phyloP scores from a whole-genome alignment of 257 asterid species.

The Rehmannia glutinosa region DNA sequence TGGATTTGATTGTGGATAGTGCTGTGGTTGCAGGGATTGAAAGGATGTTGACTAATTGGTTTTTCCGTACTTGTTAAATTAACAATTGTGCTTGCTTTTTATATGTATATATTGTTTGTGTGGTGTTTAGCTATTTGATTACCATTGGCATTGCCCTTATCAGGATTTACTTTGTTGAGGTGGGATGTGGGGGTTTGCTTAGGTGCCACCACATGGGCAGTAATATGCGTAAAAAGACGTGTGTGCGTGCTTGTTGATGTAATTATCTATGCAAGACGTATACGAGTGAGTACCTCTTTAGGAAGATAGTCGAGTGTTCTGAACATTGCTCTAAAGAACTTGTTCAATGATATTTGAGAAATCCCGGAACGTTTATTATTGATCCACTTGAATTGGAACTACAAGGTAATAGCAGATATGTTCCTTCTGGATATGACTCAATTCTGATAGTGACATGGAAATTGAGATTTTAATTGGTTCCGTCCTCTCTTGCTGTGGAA shows the following conservation, averaged over 20 bases:
- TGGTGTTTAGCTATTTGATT: slow-evolving; percentile 10
- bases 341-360: background rate
- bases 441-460: background rate
- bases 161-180: slow-evolving; percentile 2
- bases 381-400: slow-evolving; percentile 1
- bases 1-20: slow-evolving; percentile 16
- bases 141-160: slow-evolving; percentile 4
- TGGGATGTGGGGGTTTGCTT: background rate
- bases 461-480: background rate
- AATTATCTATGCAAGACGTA: background rate
- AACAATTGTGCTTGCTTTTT: background rate
- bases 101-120: background rate
- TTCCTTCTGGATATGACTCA: background rate
- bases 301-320: background rate
- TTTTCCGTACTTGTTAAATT: background rate
- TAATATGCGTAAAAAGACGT: background rate
- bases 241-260: background rate
- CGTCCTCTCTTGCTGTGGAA: background rate
- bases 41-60: slow-evolving; percentile 13
- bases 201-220: too few relatives aligned
- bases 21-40: slow-evolving; percentile 6
- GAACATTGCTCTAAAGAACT: background rate
- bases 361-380: background rate
- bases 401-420: background rate
- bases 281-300: background rate